phyloP scores from a whole-genome alignment of 73 alveolate genomes.

The Paramecium sonneborni region DNA sequence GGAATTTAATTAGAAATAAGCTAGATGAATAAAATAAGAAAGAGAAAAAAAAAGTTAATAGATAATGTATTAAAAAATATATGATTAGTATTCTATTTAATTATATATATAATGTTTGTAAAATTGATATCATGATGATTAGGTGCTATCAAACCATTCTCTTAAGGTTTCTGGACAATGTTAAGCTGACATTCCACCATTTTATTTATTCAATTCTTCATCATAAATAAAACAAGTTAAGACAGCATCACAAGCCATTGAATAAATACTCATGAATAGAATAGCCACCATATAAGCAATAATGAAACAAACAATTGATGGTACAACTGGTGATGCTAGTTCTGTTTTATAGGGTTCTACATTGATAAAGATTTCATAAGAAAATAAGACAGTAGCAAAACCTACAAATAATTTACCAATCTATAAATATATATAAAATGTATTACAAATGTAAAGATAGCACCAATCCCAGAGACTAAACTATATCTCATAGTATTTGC shows the following conservation, averaged over 20 bases:
- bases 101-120: neutral
- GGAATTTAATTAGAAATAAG: no score
- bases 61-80: neutral
- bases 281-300: conserved; percentile 84
- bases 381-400: conserved; percentile 76
- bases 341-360: conserved; percentile 78
- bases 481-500: conserved; percentile 88
- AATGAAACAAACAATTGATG: conserved; percentile 68
- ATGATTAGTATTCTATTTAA: neutral
- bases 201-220: conserved; percentile 78
- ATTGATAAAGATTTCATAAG: conserved; percentile 83
- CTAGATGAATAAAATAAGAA: neutral
- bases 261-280: conserved; percentile 85
- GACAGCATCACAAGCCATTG: conserved; percentile 92
- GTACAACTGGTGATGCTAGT: conserved; percentile 86
- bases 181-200: conserved; percentile 71
- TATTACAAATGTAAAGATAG: conserved; percentile 79
- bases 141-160: conserved; percentile 50
- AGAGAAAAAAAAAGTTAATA: neutral
- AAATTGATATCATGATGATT: neutral
- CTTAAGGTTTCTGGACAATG: conserved; percentile 54
- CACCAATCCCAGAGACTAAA: conserved; percentile 80
- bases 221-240: conserved; percentile 88
- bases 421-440: neutral
- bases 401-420: conserved; percentile 85